phyloP scores from a whole-genome alignment of 2,329 filamentous ascomycete genomes.

The Apiospora saccharicola region DNA sequence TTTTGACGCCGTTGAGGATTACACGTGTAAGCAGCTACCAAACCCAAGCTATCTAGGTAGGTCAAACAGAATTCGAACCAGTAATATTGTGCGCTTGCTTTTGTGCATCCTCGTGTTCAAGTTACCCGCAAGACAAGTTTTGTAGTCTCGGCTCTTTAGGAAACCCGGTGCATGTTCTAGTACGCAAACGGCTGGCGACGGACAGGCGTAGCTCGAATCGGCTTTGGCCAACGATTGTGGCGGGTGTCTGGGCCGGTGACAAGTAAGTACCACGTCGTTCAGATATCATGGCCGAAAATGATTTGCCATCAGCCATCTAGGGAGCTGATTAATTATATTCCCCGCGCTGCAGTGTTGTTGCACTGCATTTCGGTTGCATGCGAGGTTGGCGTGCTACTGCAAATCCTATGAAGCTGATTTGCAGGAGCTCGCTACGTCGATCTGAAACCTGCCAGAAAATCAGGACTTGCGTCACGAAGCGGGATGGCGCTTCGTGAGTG shows the following conservation, averaged over 20 bases:
- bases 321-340: not conserved
- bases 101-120: not conserved
- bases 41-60: not conserved
- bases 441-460: conserved; percentile 19
- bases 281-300: not conserved
- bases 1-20: not conserved
- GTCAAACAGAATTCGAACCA: not conserved
- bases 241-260: not conserved
- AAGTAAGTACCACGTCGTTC: not conserved
- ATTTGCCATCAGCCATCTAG: not conserved
- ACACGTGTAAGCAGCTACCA: not conserved
- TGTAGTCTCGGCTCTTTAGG: conserved; percentile 9
- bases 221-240: not conserved
- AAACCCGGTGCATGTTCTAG: conserved; percentile 1
- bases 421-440: not conserved
- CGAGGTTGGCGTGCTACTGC: not conserved
- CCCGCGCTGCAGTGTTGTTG: conserved; percentile 3
- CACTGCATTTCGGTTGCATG: not conserved
- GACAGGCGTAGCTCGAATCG: conserved; percentile 3
- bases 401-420: not conserved
- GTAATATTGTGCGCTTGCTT: not conserved
- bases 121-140: not conserved
- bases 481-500: not conserved
- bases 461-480: conserved; percentile 4
- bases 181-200: conserved; percentile 4